Evolutionary conservation across 768 basidiomycete species (phyloP).

Genomic region (Amanita subjunquillea): DNA sequence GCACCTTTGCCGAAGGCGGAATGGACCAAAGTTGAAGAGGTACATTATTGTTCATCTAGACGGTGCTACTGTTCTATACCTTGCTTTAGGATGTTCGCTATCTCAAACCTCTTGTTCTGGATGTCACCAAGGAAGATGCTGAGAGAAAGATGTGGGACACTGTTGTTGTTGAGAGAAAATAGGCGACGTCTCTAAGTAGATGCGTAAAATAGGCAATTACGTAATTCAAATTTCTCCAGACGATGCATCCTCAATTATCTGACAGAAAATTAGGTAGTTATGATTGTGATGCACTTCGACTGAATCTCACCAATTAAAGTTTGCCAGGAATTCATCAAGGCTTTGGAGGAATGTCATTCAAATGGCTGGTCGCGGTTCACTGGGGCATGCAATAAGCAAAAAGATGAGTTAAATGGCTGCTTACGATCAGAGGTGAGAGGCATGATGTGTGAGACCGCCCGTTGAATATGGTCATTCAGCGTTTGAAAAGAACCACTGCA

Average conservation of each 20-base stretch:
- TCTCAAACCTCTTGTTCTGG: slow-evolving; percentile 66
- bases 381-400: slow-evolving; percentile 61
- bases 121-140: slow-evolving; percentile 62
- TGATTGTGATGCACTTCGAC: neutral
- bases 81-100: slow-evolving; percentile 75
- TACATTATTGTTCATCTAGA: slow-evolving; percentile 19
- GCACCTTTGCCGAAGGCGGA: slow-evolving; percentile 69
- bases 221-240: neutral
- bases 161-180: slow-evolving; percentile 60
- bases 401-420: slow-evolving; percentile 60
- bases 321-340: slow-evolving; percentile 71
- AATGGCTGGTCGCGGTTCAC: slow-evolving; percentile 54
- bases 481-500: slow-evolving; percentile 42
- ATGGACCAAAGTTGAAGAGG: slow-evolving; percentile 71
- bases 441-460: slow-evolving; percentile 1
- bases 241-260: slow-evolving; percentile 65
- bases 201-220: neutral
- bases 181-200: slow-evolving; percentile 17
- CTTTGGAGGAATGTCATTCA: slow-evolving; percentile 61
- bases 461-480: slow-evolving; percentile 25
- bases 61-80: neutral
- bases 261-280: slow-evolving; percentile 46
- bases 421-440: slow-evolving; percentile 55
- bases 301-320: slow-evolving; percentile 24
- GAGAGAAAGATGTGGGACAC: slow-evolving; percentile 82